Evolutionary conservation across 805 yeast genomes (phyloP).

Genomic region (Yarrowia phangngaensis): DNA sequence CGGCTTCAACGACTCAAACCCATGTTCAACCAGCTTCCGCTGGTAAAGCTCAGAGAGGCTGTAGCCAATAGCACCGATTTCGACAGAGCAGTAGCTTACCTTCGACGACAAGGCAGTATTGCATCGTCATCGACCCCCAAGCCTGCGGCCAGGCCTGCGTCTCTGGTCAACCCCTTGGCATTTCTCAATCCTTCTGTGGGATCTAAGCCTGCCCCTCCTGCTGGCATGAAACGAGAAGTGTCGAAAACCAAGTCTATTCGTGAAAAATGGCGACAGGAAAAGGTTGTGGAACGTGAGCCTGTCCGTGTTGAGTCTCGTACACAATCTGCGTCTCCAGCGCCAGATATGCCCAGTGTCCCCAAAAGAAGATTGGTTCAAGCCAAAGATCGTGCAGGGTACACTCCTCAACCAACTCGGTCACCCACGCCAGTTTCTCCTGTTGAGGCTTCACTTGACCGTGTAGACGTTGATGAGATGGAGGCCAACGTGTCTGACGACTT

Average conservation of each 20-base stretch:
- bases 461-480: slow-evolving; percentile 12
- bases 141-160: background rate
- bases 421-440: background rate
- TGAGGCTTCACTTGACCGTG: background rate
- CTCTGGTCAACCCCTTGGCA: slow-evolving; percentile 11
- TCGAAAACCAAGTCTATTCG: slow-evolving; percentile 20
- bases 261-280: slow-evolving; percentile 13
- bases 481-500: slow-evolving; percentile 17
- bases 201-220: slow-evolving; percentile 2
- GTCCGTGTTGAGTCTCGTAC: background rate
- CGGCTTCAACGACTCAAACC: slow-evolving; percentile 18
- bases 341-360: slow-evolving; percentile 16
- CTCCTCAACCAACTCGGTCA: background rate
- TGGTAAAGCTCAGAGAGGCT: slow-evolving; percentile 22
- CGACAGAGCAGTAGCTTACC: slow-evolving; percentile 22
- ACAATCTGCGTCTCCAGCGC: no score
- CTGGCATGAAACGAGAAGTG: slow-evolving; percentile 15
- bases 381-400: slow-evolving; percentile 12
- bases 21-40: slow-evolving; percentile 24
- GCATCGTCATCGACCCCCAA: background rate
- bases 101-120: slow-evolving; percentile 12
- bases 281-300: background rate
- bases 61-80: slow-evolving; percentile 11
- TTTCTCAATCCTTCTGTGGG: slow-evolving; percentile 11
- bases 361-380: slow-evolving; percentile 22